phyloP scores from a whole-genome alignment of 306 rosid species.

The Quercus mongolica region DNA sequence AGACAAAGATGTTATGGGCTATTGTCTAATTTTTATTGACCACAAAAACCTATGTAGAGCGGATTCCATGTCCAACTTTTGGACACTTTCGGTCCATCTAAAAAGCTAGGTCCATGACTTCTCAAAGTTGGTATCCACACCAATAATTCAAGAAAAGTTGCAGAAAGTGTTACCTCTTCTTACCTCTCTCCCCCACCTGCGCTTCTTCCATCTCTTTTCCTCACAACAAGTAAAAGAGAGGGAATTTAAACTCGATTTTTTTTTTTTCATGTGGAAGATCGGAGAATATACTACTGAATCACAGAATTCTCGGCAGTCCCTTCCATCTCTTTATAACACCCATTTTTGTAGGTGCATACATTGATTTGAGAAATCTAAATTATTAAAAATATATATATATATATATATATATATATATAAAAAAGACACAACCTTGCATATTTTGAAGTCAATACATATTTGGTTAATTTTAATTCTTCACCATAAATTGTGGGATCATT shows the following conservation, averaged over 20 bases:
- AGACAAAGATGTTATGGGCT: neutral
- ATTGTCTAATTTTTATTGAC: neutral
- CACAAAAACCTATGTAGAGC: neutral
- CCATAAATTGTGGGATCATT: too few relatives aligned
- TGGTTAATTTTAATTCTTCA: too few relatives aligned
- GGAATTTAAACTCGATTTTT: too few relatives aligned
- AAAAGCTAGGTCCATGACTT: slow-evolving; percentile 25
- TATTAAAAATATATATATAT: neutral
- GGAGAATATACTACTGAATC: too few relatives aligned
- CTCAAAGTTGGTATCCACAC: neutral
- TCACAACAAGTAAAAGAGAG: too few relatives aligned
- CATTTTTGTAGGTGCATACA: neutral
- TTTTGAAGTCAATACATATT: neutral
- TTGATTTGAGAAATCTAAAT: neutral
- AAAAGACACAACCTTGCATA: neutral
- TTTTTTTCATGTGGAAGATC: too few relatives aligned
- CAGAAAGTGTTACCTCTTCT: neutral
- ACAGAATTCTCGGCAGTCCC: neutral
- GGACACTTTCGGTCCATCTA: neutral
- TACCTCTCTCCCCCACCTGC: neutral
- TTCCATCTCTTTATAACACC: neutral
- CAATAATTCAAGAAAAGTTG: neutral
- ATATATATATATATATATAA: too few relatives aligned
- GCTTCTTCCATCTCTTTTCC: neutral
- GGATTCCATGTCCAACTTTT: neutral